A percentile compares a stretch with the other conserved stretches of the same genome.
phyloP scores from a whole-genome alignment of 2,329 filamentous ascomycete species.

The Neofusicoccum kwambonambiense region DNA sequence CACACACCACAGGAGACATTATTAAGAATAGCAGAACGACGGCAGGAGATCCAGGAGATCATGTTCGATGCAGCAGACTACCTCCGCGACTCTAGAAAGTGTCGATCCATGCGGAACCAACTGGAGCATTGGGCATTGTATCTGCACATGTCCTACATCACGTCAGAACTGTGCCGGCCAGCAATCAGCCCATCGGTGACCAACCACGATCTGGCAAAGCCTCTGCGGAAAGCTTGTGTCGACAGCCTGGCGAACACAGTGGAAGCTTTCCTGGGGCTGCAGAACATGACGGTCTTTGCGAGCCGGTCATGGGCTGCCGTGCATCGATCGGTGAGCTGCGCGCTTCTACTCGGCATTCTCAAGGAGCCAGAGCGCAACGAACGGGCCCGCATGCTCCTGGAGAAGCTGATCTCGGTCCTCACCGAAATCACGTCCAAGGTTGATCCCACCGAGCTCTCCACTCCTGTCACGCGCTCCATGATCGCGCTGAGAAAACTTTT shows the following conservation, averaged over 20 bases:
- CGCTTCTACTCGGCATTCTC: slow-evolving; percentile 51
- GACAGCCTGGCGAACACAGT: slow-evolving; percentile 57
- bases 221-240: slow-evolving; percentile 55
- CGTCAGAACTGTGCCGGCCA: slow-evolving; percentile 61
- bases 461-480: slow-evolving; percentile 48
- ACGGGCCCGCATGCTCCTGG: slow-evolving; percentile 44
- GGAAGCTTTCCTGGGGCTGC: slow-evolving; percentile 60
- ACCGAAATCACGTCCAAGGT: slow-evolving; percentile 48
- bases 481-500: slow-evolving; percentile 45
- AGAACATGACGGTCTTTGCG: slow-evolving; percentile 49
- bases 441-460: slow-evolving; percentile 48
- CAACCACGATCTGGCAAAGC: slow-evolving; percentile 43
- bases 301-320: slow-evolving; percentile 45
- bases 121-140: slow-evolving; percentile 61
- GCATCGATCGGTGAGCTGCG: slow-evolving; percentile 45
- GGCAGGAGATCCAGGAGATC: slow-evolving; percentile 57
- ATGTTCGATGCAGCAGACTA: slow-evolving; percentile 59
- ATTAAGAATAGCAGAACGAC: slow-evolving; percentile 55
- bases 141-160: slow-evolving; percentile 61
- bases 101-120: slow-evolving; percentile 51
- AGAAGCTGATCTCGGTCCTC: slow-evolving; percentile 48
- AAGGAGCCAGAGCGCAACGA: slow-evolving; percentile 47
- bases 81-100: slow-evolving; percentile 54
- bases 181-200: slow-evolving; percentile 55
- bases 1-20: slow-evolving; percentile 55